Base-by-base conservation (phyloP, 139 green algal genomes). In the Bryopsis sp. region DNA sequence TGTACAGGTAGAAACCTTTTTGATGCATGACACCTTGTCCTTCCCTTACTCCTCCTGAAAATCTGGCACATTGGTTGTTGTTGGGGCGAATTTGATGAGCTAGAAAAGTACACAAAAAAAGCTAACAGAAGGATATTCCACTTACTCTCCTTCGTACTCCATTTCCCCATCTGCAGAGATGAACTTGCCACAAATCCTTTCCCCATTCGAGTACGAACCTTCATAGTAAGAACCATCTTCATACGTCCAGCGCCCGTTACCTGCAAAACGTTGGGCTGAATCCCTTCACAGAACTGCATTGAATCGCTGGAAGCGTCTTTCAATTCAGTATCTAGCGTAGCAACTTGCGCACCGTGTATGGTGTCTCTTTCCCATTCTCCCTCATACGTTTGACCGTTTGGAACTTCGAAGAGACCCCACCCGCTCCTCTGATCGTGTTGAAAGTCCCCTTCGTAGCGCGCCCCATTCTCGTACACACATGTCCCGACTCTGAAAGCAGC, bases 381-480 rank as follows among this genome's bases (percentile, higher is more conserved):
- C 33, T 67, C 59, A 24, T 47, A 67, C 6, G 6, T 19, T 15
- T 47, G 15, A 47, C 59, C 59, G 32, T 67, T 47, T 48, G 6
- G 38, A 11, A 48, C 24, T 5, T 43, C 6, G 24, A 47, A n/a
- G 31, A n/a, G 5, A n/a, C 59, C 59, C 59, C 59, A 67, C 19
- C 59, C 59, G 32, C 59, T 47, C 19, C 59, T 8, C 7, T 29
- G 5, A 37, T 57, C 62, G 7, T 69, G 8, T 11, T 6, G 3
- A 37, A 69, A 69, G 8, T 69, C 62, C 3, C 62, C 62, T 36
- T 54, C n/a, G 37, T 69, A 69, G 38, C 26, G 48, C 24, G 62
- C 48, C 7, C 62, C 62, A 22, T 69, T 29, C 7, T 37, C 31
- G 31, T 47, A 69, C 37, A 69, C 62, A 35, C 37, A 69, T 19